These are phyloP conservation scores for Penicillium paxilli DNA, from an alignment of 495 filamentous ascomycete genomes.

Conservation along the genomic window DNA sequence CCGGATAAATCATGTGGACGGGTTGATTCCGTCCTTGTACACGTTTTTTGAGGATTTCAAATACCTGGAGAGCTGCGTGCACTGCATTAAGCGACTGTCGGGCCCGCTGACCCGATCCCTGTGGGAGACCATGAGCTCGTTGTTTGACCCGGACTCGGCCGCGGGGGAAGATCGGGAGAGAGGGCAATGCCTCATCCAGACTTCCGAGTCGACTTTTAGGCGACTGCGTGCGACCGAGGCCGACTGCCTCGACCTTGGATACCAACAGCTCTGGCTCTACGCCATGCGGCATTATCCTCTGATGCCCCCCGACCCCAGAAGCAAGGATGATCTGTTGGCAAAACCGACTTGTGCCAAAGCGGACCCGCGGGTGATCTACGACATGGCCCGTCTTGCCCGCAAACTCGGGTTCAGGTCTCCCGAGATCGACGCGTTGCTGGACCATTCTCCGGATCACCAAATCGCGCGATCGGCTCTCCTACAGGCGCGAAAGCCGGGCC, in stretches of 20 bases:
- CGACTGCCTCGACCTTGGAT: constrained; percentile 18
- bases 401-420: not conserved
- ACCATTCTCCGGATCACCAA: constrained; percentile 2
- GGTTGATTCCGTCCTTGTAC: constrained; percentile 31
- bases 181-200: constrained; percentile 21
- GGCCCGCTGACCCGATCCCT: constrained; percentile 1
- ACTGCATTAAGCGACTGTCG: constrained; percentile 30
- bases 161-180: not conserved
- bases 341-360: not conserved
- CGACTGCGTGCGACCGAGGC: not conserved
- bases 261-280: constrained; percentile 13
- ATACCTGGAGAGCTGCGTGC: constrained; percentile 24
- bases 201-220: constrained; percentile 23
- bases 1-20: constrained; percentile 14
- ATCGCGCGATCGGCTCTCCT: constrained; percentile 1
- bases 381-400: constrained; percentile 6
- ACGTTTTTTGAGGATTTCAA: constrained; percentile 39
- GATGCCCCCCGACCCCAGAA: not conserved
- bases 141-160: not conserved
- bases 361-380: not conserved
- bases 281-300: not conserved
- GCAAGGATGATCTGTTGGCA: not conserved
- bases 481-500: not conserved
- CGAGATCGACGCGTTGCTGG: not conserved
- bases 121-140: constrained; percentile 8